Conservation (phyloP, 306 rosid species). For the Sechiopsis laciniata region DNA sequence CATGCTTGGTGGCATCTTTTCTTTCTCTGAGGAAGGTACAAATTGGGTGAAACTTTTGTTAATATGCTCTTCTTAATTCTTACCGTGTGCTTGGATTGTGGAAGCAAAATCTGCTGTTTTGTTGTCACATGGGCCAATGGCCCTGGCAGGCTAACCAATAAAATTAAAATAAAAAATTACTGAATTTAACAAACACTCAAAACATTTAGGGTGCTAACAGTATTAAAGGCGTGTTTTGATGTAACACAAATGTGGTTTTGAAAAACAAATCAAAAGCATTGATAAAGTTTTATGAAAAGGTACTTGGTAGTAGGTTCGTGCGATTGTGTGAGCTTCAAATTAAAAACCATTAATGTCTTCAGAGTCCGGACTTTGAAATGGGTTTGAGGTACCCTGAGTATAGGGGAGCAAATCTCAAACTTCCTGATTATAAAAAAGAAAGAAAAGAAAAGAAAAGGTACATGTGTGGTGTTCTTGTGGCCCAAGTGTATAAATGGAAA, state of each 20-base stretch:
- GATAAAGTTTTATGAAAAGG: background rate
- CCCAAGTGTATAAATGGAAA: too few species aligned
- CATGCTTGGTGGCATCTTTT: conserved; percentile 79
- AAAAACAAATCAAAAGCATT: background rate
- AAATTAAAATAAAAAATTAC: background rate
- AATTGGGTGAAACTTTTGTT: background rate
- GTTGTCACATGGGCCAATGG: background rate
- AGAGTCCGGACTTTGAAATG: too few species aligned
- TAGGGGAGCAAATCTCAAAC: too few species aligned
- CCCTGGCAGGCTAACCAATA: background rate
- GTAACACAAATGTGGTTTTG: background rate
- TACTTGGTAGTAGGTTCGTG: too few species aligned
- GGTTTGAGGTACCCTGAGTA: too few species aligned
- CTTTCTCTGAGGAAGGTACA: conserved; percentile 86
- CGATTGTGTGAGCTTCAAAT: too few species aligned
- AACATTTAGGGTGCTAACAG: background rate
- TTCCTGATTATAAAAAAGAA: too few species aligned
- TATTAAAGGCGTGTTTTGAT: background rate
- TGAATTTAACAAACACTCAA: background rate
- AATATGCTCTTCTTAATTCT: background rate
- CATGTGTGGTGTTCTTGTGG: background rate
- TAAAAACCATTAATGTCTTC: too few species aligned
- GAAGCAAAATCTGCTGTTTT: conserved; percentile 6
- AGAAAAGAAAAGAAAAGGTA: too few species aligned
- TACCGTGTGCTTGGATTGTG: background rate